Evolutionary conservation across 2,329 filamentous ascomycete species (phyloP), one percentile per base, ranked within the genome.

Genomic region (Coniochaeta sp.): DNA sequence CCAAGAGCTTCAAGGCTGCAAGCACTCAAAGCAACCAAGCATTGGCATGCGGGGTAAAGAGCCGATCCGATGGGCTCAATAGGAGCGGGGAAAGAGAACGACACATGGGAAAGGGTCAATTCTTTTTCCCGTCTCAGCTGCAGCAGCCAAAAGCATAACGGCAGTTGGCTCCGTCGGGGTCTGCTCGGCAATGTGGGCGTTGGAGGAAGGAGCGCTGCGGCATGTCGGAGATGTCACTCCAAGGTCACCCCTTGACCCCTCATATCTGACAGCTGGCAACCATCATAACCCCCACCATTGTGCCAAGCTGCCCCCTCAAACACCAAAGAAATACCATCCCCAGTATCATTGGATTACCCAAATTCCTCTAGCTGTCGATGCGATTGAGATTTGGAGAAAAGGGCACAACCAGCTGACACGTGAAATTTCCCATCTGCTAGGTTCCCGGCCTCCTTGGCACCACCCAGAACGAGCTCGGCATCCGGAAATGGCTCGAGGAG

Each of bases 401-500:
- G n/a, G n/a, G n/a, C n/a, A n/a, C 10, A 19, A 30, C 30, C 14
- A 36, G 54, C 54, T 55, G 54, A 55, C 54, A n/a, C 17, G 17
- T n/a, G 26, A 30, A 28, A 24, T 52, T 52, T 52, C 24, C 26
- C 47, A 28, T 30, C 62, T 57, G 66, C 65, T 66, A 88, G 83
- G 84, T 87, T 75, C 92, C 93, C 65, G 85, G 85, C 71, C 85
- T 99, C 69, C 87, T 97, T 71, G 95, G 95, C 72, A 96, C 95
- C 65, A 97, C 92, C 56, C 91, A 99, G 84, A 98, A 98, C 77
- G 95, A 99, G 84, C 91, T 99, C 64, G 95, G 95, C 69, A 82
- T 99, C 74, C 87, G 95, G 73, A 93, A 96, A 79, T 99, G 95
- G 93, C 88, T 99, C 69, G 95, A 98, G 83, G 90, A 93, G 64